These are phyloP conservation scores for Yamadazyma ubonensis DNA, from an alignment of 805 yeast genomes.

Conservation along the genomic window DNA sequence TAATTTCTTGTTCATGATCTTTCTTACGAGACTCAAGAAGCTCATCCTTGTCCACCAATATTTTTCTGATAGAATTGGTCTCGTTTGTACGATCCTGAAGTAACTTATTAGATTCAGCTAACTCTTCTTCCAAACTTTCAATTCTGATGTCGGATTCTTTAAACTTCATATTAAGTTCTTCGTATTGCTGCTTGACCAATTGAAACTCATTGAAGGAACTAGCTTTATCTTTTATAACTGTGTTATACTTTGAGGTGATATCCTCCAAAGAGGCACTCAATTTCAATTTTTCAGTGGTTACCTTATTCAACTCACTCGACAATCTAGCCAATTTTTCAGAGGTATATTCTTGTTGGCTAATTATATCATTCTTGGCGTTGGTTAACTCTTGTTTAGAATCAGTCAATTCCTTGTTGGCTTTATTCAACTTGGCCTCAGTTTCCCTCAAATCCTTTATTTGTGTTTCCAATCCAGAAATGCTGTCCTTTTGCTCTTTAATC, in stretches of 20 bases:
- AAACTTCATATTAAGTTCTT: constrained; percentile 65
- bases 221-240: constrained; percentile 30
- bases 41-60: constrained; percentile 68
- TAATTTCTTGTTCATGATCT: constrained; percentile 56
- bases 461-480: constrained; percentile 37
- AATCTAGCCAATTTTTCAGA: constrained; percentile 29
- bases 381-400: constrained; percentile 31
- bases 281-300: constrained; percentile 44
- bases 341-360: constrained; percentile 43
- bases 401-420: constrained; percentile 3
- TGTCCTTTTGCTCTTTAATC: constrained; percentile 35
- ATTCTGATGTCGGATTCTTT: constrained; percentile 61
- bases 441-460: constrained; percentile 36
- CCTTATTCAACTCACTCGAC: constrained; percentile 37
- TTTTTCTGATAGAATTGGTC: constrained; percentile 64
- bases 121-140: constrained; percentile 76
- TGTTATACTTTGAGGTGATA: constrained; percentile 36
- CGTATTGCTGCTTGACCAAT: constrained; percentile 61
- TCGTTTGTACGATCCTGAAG: constrained; percentile 83
- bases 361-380: constrained; percentile 40
- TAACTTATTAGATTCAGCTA: constrained; percentile 68
- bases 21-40: constrained; percentile 48
- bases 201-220: constrained; percentile 41
- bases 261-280: constrained; percentile 40
- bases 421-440: constrained; percentile 30